phyloP scores from a whole-genome alignment of 495 filamentous ascomycete species.

The Annulohypoxylon bovei region DNA sequence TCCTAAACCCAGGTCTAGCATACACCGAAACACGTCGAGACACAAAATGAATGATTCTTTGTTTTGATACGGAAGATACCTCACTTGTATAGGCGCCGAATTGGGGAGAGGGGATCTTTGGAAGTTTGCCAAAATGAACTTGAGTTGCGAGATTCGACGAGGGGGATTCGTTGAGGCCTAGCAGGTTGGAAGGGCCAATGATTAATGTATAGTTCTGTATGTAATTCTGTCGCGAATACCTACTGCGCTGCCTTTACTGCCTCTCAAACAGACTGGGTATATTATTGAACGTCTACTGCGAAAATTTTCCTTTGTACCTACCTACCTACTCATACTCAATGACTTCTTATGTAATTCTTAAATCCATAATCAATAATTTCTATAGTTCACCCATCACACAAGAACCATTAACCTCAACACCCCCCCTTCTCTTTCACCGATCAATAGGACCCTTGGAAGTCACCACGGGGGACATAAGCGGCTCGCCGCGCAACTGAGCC shows the following conservation, averaged over 20 bases:
- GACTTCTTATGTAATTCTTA: background rate
- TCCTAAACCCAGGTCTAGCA: conserved; percentile 43
- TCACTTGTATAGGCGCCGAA: conserved; percentile 37
- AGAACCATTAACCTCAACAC: background rate
- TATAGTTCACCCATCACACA: background rate
- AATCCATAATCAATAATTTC: background rate
- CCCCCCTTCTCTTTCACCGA: background rate
- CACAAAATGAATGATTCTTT: conserved; percentile 30
- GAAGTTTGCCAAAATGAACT: conserved; percentile 34
- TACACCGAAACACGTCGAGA: conserved; percentile 12
- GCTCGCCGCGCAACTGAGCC: background rate
- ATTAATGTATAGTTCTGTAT: conserved; percentile 51
- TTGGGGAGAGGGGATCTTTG: conserved; percentile 14
- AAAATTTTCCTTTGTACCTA: background rate
- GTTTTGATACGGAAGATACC: conserved; percentile 38
- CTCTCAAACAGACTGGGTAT: conserved; percentile 11
- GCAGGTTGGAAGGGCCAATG: conserved; percentile 34
- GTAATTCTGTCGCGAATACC: conserved; percentile 46
- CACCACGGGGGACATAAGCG: background rate
- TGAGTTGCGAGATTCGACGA: conserved; percentile 20
- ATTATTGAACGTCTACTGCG: background rate
- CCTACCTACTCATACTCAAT: background rate
- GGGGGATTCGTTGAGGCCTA: conserved; percentile 23
- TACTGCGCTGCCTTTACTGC: conserved; percentile 9
- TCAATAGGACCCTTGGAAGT: background rate